Conservation (phyloP, 257 asterid species). For the Handroanthus guayacan region DNA sequence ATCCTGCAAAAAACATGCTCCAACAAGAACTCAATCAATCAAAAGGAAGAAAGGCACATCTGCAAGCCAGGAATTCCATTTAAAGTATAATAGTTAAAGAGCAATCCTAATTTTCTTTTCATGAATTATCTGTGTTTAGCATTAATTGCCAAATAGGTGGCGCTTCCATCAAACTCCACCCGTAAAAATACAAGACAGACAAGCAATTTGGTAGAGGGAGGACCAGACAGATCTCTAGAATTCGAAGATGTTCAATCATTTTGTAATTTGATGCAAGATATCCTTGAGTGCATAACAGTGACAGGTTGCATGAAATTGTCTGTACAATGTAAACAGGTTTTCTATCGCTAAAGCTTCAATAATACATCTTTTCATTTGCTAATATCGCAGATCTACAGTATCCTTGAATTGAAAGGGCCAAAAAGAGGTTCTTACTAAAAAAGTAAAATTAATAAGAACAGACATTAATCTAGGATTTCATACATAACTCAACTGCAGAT, state of each 20-base stretch:
- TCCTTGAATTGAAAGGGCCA: neutral
- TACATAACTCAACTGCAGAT: too few relatives aligned
- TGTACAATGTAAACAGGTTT: neutral
- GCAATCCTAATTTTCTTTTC: neutral
- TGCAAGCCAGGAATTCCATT: neutral
- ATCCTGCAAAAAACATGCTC: neutral
- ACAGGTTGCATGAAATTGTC: neutral
- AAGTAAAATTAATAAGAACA: neutral
- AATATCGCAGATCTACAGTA: conserved; percentile 13
- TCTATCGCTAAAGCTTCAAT: neutral
- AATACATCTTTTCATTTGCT: conserved; percentile 6
- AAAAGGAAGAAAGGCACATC: neutral
- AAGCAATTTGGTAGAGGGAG: neutral
- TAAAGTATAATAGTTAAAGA: neutral
- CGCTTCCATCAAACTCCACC: neutral
- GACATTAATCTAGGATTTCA: neutral
- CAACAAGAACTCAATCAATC: neutral
- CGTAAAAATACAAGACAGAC: neutral
- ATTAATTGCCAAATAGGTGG: neutral
- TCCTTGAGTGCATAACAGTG: neutral
- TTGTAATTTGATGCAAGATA: neutral
- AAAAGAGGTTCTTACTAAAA: too few relatives aligned
- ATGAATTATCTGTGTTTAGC: neutral
- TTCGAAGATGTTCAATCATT: neutral
- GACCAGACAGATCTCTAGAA: conserved; percentile 3